These are phyloP conservation scores for Neolentinus lepideus DNA, from an alignment of 1,284 basidiomycete genomes.

Conservation along the genomic window DNA sequence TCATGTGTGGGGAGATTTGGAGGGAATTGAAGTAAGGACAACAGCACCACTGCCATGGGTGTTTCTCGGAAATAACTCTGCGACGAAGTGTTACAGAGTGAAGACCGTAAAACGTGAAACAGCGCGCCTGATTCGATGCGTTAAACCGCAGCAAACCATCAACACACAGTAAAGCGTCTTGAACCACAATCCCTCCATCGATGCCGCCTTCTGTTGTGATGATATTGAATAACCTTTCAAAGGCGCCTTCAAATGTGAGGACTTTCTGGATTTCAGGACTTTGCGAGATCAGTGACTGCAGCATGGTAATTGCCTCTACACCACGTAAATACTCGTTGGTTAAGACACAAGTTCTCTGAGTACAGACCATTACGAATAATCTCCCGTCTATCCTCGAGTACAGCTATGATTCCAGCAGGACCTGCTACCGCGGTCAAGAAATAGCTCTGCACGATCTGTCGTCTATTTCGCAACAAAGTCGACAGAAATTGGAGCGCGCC, in stretches of 20 bases:
- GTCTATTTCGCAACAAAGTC: constrained; percentile 72
- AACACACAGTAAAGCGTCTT: constrained; percentile 82
- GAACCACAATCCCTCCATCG: constrained; percentile 85
- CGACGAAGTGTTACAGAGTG: constrained; percentile 3
- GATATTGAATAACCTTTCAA: constrained; percentile 92
- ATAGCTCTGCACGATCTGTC: constrained; percentile 79
- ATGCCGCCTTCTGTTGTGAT: constrained; percentile 85
- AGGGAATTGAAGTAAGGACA: constrained; percentile 84
- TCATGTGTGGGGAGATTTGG: constrained; percentile 58
- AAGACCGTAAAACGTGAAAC: constrained; percentile 6
- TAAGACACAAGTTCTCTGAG: background rate
- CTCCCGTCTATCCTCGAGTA: constrained; percentile 76
- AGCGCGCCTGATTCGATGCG: constrained; percentile 84
- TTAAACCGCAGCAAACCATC: constrained; percentile 89
- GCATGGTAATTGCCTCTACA: constrained; percentile 75
- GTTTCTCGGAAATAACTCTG: constrained; percentile 98
- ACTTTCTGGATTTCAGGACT: constrained; percentile 97
- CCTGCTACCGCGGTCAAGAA: constrained; percentile 82
- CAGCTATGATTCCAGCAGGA: constrained; percentile 61
- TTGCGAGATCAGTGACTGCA: constrained; percentile 78
- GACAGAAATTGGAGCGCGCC: constrained; percentile 82
- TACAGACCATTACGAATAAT: constrained; percentile 77
- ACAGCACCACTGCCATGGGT: constrained; percentile 74
- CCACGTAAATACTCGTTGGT: background rate
- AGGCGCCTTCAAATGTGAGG: constrained; percentile 94